Base-by-base conservation (phyloP, 345 rosid species). In the Gynandropsis gynandra region DNA sequence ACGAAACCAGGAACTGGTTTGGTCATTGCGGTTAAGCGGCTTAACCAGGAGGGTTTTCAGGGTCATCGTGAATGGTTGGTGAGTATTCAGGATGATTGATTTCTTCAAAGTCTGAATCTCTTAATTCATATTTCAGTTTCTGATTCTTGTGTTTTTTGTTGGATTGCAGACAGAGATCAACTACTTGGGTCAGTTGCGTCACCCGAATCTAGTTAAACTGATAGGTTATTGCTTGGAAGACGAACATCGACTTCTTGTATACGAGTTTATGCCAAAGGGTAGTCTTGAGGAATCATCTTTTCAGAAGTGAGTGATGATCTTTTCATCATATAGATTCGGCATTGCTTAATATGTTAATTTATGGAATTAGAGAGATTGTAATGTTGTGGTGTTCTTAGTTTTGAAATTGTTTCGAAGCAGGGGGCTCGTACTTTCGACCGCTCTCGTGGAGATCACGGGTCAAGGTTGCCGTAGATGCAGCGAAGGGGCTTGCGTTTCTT, bases 51-150 rank as follows among this genome's bases (percentile, higher is more conserved):
- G 33, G 73, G 97, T n/a, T 72, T 69, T 43, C 99, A 93, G 64
- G 97, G 99, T 48, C 95, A 93, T 74, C 88, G 66, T 63, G 99
- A 93, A 71, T 93, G 99, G 99, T 68, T 88, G 83, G 96, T 90
- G 61, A 71, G 81, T 76, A 17, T 57, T 27, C 31, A 39, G n/a
- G n/a, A n/a, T n/a, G n/a, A 16, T 9, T 35, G 64, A 32, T 16
- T 57, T 42, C 24, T 29, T 10, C 31, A 49, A 60, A 16, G 14
- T 44, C 1, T 48, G 4, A 5, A 38, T 42, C 7, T 54, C n/a
- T 1, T 39, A 0, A 35, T 33, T 57, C 37, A 43, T 38, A 41
- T 15, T 1, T 14, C 18, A 11, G 42, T 10, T 5, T 41, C 42
- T 35, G 19, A 37, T 39, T 63, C 47, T 47, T 36, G 10, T 39